Evolutionary conservation across 306 rosid genomes (phyloP).

Genomic region (Gastrolobium bilobum): DNA sequence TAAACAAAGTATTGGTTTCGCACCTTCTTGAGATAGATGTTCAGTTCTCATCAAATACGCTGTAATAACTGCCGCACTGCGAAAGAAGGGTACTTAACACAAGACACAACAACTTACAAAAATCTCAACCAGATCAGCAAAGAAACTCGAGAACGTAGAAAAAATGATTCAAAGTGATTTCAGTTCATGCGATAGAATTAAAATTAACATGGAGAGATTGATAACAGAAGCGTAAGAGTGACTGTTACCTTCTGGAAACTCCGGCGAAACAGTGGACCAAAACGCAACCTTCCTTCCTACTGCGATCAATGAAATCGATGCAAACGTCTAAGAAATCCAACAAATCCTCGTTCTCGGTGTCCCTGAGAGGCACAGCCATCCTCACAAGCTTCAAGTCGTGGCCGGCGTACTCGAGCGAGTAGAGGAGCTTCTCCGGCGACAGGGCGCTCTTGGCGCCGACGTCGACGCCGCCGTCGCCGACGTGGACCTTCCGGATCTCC

Average conservation of each 20-base stretch:
- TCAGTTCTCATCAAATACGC: slow-evolving; percentile 94
- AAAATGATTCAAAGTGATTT: background rate
- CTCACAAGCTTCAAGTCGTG: slow-evolving; percentile 79
- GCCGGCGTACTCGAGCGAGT: slow-evolving; percentile 82
- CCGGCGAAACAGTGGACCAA: slow-evolving; percentile 98
- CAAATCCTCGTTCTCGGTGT: slow-evolving; percentile 80
- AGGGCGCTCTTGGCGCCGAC: slow-evolving; percentile 56
- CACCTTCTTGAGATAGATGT: slow-evolving; percentile 85
- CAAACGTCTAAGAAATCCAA: slow-evolving; percentile 87
- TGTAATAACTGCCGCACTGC: slow-evolving; percentile 90
- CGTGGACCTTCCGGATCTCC: slow-evolving; percentile 71
- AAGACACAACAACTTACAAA: background rate
- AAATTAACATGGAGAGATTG: background rate
- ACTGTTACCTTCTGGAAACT: slow-evolving; percentile 87
- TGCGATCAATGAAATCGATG: slow-evolving; percentile 78
- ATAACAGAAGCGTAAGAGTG: background rate
- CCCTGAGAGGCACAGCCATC: slow-evolving; percentile 90
- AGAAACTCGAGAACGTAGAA: background rate
- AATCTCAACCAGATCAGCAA: background rate
- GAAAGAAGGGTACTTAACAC: slow-evolving; percentile 47
- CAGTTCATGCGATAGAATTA: background rate
- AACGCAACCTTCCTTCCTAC: slow-evolving; percentile 85
- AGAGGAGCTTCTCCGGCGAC: slow-evolving; percentile 68
- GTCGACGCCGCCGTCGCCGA: slow-evolving; percentile 47
- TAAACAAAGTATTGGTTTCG: slow-evolving; percentile 52